Evolutionary conservation across 2,329 filamentous ascomycete genomes (phyloP).

Genomic region (Metarhizium robertsii): DNA sequence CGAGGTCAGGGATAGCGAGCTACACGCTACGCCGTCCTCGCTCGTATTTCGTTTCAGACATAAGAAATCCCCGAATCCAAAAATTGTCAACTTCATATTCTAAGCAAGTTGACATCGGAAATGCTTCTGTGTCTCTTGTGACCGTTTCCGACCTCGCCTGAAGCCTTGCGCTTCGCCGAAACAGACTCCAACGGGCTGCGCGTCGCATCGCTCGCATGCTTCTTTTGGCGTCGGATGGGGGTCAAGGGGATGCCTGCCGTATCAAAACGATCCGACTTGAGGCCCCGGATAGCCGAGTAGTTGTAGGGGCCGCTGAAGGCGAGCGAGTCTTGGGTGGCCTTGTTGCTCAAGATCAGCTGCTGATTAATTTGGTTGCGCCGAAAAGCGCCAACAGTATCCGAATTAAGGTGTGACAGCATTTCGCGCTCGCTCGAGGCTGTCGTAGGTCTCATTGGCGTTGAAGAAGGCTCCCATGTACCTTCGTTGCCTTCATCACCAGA

Average conservation of each 20-base stretch:
- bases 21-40: slow-evolving; percentile 34
- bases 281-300: slow-evolving; percentile 50
- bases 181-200: slow-evolving; percentile 40
- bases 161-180: slow-evolving; percentile 47
- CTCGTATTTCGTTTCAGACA: slow-evolving; percentile 21
- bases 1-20: slow-evolving; percentile 34
- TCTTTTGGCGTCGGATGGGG: slow-evolving; percentile 52
- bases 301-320: slow-evolving; percentile 52
- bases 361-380: slow-evolving; percentile 58
- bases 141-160: slow-evolving; percentile 27
- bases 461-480: slow-evolving; percentile 37
- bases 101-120: slow-evolving; percentile 43
- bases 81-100: slow-evolving; percentile 24
- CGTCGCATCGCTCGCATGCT: slow-evolving; percentile 30
- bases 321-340: slow-evolving; percentile 53
- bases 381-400: slow-evolving; percentile 68
- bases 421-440: slow-evolving; percentile 39
- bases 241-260: slow-evolving; percentile 61
- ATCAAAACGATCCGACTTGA: slow-evolving; percentile 56
- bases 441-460: slow-evolving; percentile 42
- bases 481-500: slow-evolving; percentile 51
- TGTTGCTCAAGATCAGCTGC: slow-evolving; percentile 49
- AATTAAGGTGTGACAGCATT: slow-evolving; percentile 49
- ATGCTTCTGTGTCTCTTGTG: slow-evolving; percentile 53
- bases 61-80: background rate